phyloP scores from a whole-genome alignment of 768 basidiomycete species.

The Lepiota brunneoincarnata region DNA sequence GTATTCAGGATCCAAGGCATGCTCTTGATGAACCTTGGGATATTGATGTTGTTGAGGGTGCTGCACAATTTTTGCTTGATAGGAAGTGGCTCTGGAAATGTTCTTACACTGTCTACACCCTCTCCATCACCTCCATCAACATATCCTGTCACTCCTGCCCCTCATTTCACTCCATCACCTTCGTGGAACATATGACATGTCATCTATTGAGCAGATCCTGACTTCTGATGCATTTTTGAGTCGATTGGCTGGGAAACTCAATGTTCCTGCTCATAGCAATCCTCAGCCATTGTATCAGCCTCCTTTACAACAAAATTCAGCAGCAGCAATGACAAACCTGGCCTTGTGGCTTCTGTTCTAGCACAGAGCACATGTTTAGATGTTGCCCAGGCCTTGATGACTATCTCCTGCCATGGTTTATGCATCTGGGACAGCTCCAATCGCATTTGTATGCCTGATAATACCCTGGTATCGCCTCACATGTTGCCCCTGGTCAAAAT shows the following conservation, averaged over 20 bases:
- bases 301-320: background rate
- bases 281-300: too few relatives aligned
- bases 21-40: constrained; percentile 11
- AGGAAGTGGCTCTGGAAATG: background rate
- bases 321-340: background rate
- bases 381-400: background rate
- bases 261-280: too few relatives aligned
- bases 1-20: background rate
- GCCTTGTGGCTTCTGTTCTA: too few relatives aligned
- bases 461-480: too few relatives aligned
- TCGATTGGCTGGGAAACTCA: too few relatives aligned
- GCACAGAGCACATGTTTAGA: background rate
- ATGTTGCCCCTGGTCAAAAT: background rate
- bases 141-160: too few relatives aligned
- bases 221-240: too few relatives aligned
- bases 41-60: constrained; percentile 3
- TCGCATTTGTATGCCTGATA: too few relatives aligned
- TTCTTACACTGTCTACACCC: background rate
- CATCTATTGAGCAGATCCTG: too few relatives aligned
- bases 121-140: background rate
- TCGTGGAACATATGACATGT: too few relatives aligned
- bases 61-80: background rate
- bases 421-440: background rate
- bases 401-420: background rate
- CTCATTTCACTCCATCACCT: too few relatives aligned